These are phyloP conservation scores for Anthoceros angustus DNA, from an alignment of 225 moss, liverwort and hornwort genomes.

Conservation along the genomic window DNA sequence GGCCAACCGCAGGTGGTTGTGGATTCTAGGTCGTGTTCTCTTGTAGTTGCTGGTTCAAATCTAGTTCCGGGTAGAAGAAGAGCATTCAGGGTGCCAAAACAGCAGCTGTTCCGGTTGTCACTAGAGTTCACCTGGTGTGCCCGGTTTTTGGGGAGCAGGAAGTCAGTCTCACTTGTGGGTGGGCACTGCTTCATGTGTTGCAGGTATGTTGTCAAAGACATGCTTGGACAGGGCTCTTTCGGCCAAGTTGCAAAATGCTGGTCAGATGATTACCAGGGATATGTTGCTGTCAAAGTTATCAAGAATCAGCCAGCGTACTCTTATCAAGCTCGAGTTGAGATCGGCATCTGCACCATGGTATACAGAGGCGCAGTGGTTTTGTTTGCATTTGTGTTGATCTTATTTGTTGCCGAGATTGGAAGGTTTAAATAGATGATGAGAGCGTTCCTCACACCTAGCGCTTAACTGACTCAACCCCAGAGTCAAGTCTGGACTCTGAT, in stretches of 20 bases:
- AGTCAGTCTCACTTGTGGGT: slow-evolving; percentile 1
- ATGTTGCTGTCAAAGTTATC: slow-evolving; percentile 82
- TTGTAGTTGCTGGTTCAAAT: no score
- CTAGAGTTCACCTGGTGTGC: no score
- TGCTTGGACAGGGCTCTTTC: slow-evolving; percentile 72
- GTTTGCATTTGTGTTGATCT: background rate
- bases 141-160: background rate
- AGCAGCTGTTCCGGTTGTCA: no score
- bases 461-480: no score
- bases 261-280: slow-evolving; percentile 34
- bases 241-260: slow-evolving; percentile 88
- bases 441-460: no score
- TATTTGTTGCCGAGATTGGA: background rate
- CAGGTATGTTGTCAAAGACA: slow-evolving; percentile 77
- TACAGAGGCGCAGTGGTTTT: background rate
- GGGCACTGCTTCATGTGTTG: background rate
- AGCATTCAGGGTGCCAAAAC: no score
- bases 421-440: no score
- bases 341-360: slow-evolving; percentile 69
- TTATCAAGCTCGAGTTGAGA: slow-evolving; percentile 68
- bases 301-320: slow-evolving; percentile 74
- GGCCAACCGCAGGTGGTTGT: slow-evolving; percentile 37
- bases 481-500: no score
- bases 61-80: no score
- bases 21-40: background rate